Percentiles rank a stretch among this genome's conserved stretches.
These are phyloP conservation scores for Betula pendula DNA, from an alignment of 306 rosid species.

Conservation along the genomic window DNA sequence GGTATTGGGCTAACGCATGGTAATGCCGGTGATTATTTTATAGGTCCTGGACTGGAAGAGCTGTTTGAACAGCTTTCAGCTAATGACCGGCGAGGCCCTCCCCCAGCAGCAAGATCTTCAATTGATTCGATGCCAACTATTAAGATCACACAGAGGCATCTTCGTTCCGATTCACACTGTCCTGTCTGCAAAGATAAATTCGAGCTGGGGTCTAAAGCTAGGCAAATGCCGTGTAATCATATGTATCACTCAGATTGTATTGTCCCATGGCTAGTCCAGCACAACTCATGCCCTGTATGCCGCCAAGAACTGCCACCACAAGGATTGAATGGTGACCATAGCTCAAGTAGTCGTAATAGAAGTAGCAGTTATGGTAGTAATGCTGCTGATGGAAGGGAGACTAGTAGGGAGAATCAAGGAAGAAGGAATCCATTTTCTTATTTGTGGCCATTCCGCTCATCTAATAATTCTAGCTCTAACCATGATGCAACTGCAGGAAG, in stretches of 20 bases:
- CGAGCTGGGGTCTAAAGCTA: slow-evolving; percentile 66
- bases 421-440: slow-evolving; percentile 54
- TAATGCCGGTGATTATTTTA: slow-evolving; percentile 67
- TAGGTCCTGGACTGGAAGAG: slow-evolving; percentile 82
- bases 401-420: slow-evolving; percentile 47
- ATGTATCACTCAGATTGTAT: slow-evolving; percentile 70
- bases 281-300: slow-evolving; percentile 80
- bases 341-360: slow-evolving; percentile 40
- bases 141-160: slow-evolving; percentile 57
- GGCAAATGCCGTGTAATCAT: slow-evolving; percentile 76
- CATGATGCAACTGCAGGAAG: slow-evolving; percentile 46
- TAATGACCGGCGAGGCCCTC: slow-evolving; percentile 64
- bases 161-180: slow-evolving; percentile 68
- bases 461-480: slow-evolving; percentile 42
- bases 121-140: slow-evolving; percentile 72
- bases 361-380: slow-evolving; percentile 26
- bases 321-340: slow-evolving; percentile 32
- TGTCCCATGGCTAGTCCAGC: slow-evolving; percentile 73
- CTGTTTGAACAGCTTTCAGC: slow-evolving; percentile 72
- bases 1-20: slow-evolving; percentile 60
- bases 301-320: slow-evolving; percentile 67
- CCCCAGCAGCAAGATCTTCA: slow-evolving; percentile 62
- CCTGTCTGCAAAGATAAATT: slow-evolving; percentile 70
- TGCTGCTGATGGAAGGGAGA: slow-evolving; percentile 38
- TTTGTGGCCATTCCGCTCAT: slow-evolving; percentile 72